Evolutionary conservation across 192 early-diverging fungal genomes (phyloP), one percentile per base, ranked within the genome.

Genomic region (Anaeromyces robustus): DNA sequence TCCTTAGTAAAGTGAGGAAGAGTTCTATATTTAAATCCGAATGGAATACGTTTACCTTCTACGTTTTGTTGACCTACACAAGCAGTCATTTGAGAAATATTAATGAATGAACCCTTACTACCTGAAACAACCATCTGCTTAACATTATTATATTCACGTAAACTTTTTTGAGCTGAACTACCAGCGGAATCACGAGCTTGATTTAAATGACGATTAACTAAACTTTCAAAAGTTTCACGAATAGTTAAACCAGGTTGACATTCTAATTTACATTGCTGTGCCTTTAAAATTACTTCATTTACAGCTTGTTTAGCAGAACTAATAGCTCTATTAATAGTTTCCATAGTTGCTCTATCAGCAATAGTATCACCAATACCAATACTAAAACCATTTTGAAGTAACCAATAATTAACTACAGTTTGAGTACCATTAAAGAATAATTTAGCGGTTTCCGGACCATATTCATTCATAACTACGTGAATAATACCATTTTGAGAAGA

Each of bases 41-140:
- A 98, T 22, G 95, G 96, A 86, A 99, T 97, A 81, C 97, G 95
- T 84, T 95, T 96, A 82, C 97, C 97, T 83, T 99, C 96, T n/a
- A 99, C 96, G 87, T 95, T 96, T 85, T 99, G 97, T 86, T 98
- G 97, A 59, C 97, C 97, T n/a, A 99, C 96, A 93, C 94, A 96
- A 28, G 95, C 96, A 28, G 95, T 89, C 95, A 99, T 99, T 87
- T 99, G 97, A 30, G 96, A 96, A 41, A 97, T 92, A 85, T 99
- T 99, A 80, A 99, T 94, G 80, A 92, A 92, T 14, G 94, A 96
- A 78, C 97, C 97, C 83, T 99, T 99, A 34, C 96, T 96, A 78
- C 97, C 97, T 29, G 96, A 89, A 37, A 95, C 90, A 30, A 96
- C 94, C 97, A 99, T 99, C 88, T 96, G 94, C 68, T 94, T 93